Conservation (phyloP, 2,329 filamentous ascomycete genomes). For the Fusarium foetens region DNA sequence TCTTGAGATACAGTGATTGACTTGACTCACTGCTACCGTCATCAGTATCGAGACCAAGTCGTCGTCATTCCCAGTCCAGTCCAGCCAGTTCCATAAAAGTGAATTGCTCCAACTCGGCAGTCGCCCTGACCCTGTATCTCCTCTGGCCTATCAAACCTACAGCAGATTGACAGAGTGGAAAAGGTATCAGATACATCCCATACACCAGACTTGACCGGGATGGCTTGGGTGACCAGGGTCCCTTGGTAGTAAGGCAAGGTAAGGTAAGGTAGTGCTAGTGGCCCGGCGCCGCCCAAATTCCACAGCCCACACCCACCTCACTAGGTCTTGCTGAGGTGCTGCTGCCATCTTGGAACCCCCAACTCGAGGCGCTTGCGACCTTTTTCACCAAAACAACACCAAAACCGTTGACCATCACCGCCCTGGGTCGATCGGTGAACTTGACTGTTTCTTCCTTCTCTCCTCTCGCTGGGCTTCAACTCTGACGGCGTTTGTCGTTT, state of each 20-base stretch:
- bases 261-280: conserved; percentile 21
- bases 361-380: conserved; percentile 43
- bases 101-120: conserved; percentile 43
- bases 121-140: conserved; percentile 41
- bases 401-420: conserved; percentile 36
- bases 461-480: not conserved
- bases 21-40: not conserved
- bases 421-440: conserved; percentile 34
- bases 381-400: conserved; percentile 47
- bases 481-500: conserved; percentile 13
- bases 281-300: conserved; percentile 42
- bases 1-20: not conserved
- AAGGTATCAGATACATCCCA: conserved; percentile 32
- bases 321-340: not conserved
- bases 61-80: conserved; percentile 15
- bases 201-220: conserved; percentile 18
- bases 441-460: conserved; percentile 30
- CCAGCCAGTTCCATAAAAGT: conserved; percentile 21
- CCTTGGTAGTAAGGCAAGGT: conserved; percentile 3
- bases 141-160: conserved; percentile 14
- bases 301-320: conserved; percentile 40
- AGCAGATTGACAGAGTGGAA: conserved; percentile 16
- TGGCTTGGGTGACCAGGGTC: conserved; percentile 24
- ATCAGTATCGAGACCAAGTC: conserved; percentile 11
- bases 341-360: conserved; percentile 38